Percentiles rank a stretch among this genome's conserved stretches.
These are phyloP conservation scores for Nectriaceae sp. DNA, from an alignment of 2,329 filamentous ascomycete genomes.

Conservation along the genomic window DNA sequence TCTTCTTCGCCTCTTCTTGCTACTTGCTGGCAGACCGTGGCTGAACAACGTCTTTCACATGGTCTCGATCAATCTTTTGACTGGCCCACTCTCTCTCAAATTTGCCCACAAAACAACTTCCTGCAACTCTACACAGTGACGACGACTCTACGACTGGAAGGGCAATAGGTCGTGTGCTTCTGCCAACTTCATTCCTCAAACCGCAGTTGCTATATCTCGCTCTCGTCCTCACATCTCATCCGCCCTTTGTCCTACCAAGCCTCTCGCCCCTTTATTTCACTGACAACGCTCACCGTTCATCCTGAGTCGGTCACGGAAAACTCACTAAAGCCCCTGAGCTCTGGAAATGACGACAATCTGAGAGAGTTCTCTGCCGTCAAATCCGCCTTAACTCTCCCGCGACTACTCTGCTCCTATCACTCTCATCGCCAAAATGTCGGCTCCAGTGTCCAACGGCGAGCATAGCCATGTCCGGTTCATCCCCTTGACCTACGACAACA, in stretches of 20 bases:
- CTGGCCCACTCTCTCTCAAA: conserved; percentile 29
- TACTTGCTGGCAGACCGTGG: not conserved
- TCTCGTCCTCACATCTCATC: conserved; percentile 8
- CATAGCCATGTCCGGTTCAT: conserved; percentile 62
- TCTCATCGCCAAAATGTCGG: too few relatives aligned
- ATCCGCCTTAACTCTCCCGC: not conserved
- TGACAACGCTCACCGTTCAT: not conserved
- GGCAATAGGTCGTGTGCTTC: conserved; percentile 44
- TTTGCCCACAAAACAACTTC: conserved; percentile 26
- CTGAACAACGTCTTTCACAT: conserved; percentile 26
- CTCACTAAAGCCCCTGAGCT: conserved; percentile 13
- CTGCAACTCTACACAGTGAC: conserved; percentile 15
- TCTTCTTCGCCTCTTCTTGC: not conserved
- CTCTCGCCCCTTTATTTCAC: conserved; percentile 1
- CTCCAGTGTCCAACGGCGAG: conserved; percentile 25
- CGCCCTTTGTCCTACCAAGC: conserved; percentile 17
- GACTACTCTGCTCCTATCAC: not conserved
- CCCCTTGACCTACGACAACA: conserved; percentile 74
- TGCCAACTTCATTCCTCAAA: conserved; percentile 24
- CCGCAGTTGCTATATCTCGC: not conserved
- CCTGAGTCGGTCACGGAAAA: not conserved
- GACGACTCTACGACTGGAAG: conserved; percentile 28
- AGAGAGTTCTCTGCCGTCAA: conserved; percentile 2
- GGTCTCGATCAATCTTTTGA: conserved; percentile 29
- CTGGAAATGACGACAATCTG: conserved; percentile 15